These are phyloP conservation scores for Coniophora puteana DNA, from an alignment of 1,284 basidiomycete species.

Conservation along the genomic window DNA sequence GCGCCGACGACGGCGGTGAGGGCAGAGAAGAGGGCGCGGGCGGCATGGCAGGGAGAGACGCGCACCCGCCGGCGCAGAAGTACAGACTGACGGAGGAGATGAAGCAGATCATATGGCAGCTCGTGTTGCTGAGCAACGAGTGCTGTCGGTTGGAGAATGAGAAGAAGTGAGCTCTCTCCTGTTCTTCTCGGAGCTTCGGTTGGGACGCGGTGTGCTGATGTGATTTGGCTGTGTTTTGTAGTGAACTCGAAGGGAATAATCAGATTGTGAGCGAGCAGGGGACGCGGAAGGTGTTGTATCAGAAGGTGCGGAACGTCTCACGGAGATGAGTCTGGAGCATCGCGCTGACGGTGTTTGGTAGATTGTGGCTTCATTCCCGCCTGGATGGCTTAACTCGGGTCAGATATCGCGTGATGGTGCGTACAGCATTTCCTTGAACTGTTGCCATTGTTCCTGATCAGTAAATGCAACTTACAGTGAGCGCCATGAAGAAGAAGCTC, in stretches of 20 bases:
- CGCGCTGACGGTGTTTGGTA: conserved; percentile 12
- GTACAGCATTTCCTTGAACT: conserved; percentile 10
- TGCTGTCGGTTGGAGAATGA: conserved; percentile 77
- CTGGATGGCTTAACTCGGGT: conserved; percentile 39
- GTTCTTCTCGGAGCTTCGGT: conserved; percentile 6
- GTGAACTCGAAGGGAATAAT: conserved; percentile 61
- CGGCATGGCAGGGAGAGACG: conserved; percentile 31
- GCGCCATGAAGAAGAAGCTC: conserved; percentile 72
- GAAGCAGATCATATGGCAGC: conserved; percentile 73
- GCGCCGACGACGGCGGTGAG: conserved; percentile 25
- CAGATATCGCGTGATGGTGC: conserved; percentile 55
- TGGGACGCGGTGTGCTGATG: too few relatives aligned
- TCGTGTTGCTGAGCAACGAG: conserved; percentile 78
- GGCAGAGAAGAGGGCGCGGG: conserved; percentile 23
- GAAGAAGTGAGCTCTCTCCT: conserved; percentile 59
- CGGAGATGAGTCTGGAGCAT: not conserved
- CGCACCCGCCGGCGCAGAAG: conserved; percentile 65
- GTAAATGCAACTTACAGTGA: conserved; percentile 42
- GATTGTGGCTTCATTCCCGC: conserved; percentile 72
- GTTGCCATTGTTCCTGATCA: not conserved
- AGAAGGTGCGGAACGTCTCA: conserved; percentile 43
- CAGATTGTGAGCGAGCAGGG: conserved; percentile 77
- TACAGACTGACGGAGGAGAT: conserved; percentile 73
- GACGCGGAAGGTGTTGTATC: conserved; percentile 70
- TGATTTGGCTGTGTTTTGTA: conserved; percentile 21